Evolutionary conservation across 2,329 filamentous ascomycete species (phyloP).

Genomic region (Trichophyton benhamiae): DNA sequence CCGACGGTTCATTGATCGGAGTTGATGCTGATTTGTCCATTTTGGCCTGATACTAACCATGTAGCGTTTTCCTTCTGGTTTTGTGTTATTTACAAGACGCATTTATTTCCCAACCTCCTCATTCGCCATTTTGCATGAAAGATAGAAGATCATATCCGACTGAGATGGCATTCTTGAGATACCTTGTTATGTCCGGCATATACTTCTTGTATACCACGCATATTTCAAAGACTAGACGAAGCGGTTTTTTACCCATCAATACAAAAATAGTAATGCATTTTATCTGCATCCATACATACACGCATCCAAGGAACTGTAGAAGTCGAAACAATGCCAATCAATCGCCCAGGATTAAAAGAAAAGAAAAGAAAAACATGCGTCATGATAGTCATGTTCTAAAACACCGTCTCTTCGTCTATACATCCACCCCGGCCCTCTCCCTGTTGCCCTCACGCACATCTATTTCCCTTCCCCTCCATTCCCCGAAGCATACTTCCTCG

Average conservation of each 20-base stretch:
- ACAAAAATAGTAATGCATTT: not conserved
- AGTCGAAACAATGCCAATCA: not conserved
- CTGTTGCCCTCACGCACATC: not conserved
- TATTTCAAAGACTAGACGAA: not conserved
- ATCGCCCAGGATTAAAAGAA: too few species aligned
- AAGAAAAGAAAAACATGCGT: not conserved
- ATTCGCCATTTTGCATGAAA: too few species aligned
- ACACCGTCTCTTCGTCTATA: not conserved
- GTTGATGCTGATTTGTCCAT: not conserved
- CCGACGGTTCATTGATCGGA: not conserved
- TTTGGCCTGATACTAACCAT: not conserved
- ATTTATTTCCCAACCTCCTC: not conserved
- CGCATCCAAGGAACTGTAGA: not conserved
- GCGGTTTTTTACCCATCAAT: not conserved
- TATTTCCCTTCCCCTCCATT: slow-evolving; percentile 1
- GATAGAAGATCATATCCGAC: not conserved
- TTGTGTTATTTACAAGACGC: not conserved
- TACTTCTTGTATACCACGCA: not conserved
- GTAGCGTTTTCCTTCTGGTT: not conserved
- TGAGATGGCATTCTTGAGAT: not conserved
- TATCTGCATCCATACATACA: not conserved
- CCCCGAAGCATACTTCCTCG: slow-evolving; percentile 54
- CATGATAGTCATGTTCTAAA: not conserved
- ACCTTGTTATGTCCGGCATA: not conserved
- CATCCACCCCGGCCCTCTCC: too few species aligned